Evolutionary conservation across 352 stramenopile species (phyloP), one percentile per base, ranked within the genome.

Genomic region (Globisporangium middletonii): DNA sequence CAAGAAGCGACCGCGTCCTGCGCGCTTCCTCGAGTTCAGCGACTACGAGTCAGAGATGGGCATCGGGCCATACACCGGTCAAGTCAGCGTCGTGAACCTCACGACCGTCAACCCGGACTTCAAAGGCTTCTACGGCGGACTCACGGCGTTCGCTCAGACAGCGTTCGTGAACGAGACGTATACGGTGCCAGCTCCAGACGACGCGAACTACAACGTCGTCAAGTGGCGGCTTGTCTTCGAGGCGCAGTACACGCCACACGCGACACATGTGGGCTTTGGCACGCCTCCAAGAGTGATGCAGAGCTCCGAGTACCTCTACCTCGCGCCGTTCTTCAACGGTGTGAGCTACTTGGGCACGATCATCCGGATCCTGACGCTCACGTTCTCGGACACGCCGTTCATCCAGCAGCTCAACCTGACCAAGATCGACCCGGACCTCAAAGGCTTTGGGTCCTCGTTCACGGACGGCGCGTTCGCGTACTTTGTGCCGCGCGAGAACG

Each of bases 1-100:
- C 28, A 89, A 88, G 50, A 93, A 93, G 48, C 75, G 80, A 0
- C 80, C 83, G 37, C 77, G 83, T 1, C 80, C 80, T 8, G 80
- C 83, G 41, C 75, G 76, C 16, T 90, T 89, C 37, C 77, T 80
- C 43, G 83, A 93, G 48, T 89, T 93, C 59, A 93, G 80, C 42
- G 77, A 90, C 60, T 88, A 91, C 55, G 75, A 88, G 11, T 81
- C 80, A 0, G 58, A 50, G 0, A 66, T 87, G 8, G 83, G 83
- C 8, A 79, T 89, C 41, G 83, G 83, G 0, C 83, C 83, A 15
- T 93, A 89, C 64, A 28, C 57, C 12, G 65, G 62, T 13, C 83
- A 93, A 58, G 66, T 90, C 9, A 19, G 64, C 19, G 65, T 86
- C 19, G 77, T 93, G 55, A 69, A 93, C 37, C 62, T 91, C 46